Conservation (phyloP, 441 rosid species). For the Mallotus japonicus region DNA sequence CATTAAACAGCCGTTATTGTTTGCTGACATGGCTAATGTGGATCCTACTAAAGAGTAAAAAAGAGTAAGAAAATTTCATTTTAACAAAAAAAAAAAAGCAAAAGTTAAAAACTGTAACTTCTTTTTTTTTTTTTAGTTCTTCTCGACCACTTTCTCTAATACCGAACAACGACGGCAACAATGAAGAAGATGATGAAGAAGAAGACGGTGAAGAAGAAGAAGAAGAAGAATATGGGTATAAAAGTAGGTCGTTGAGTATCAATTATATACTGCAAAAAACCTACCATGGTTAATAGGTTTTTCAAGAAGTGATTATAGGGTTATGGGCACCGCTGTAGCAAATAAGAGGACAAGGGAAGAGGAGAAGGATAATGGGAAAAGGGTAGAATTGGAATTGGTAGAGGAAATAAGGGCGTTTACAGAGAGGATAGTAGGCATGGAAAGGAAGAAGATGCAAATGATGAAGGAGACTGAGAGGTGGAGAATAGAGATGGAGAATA, state of each 20-base stretch:
- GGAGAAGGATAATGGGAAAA: conserved; percentile 33
- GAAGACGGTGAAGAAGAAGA: conserved; percentile 36
- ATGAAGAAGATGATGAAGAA: conserved; percentile 21
- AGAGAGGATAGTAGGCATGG: conserved; percentile 69
- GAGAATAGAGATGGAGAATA: conserved; percentile 91
- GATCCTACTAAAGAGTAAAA: too few relatives aligned
- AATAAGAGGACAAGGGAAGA: conserved; percentile 30
- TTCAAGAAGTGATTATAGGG: conserved; percentile 27
- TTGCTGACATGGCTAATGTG: too few relatives aligned
- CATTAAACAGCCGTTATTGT: too few relatives aligned
- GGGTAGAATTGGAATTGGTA: conserved; percentile 55
- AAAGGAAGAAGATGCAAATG: conserved; percentile 85
- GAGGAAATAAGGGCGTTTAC: conserved; percentile 68
- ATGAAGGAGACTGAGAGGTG: conserved; percentile 68
- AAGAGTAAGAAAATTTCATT: too few relatives aligned
- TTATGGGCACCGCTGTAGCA: conserved; percentile 21
- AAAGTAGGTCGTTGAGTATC: conserved; percentile 49
- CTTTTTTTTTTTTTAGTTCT: conserved; percentile 43
- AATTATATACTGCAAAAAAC: conserved; percentile 53
- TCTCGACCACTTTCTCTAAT: conserved; percentile 45
- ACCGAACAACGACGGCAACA: conserved; percentile 29
- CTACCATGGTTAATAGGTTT: conserved; percentile 50
- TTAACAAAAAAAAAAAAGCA: too few relatives aligned
- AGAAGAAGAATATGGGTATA: conserved; percentile 24
- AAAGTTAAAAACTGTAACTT: too few relatives aligned